Evolutionary conservation across 75 land plant genomes (phyloP), one percentile per base, ranked within the genome.

Genomic region (Pinus albicaulis): DNA sequence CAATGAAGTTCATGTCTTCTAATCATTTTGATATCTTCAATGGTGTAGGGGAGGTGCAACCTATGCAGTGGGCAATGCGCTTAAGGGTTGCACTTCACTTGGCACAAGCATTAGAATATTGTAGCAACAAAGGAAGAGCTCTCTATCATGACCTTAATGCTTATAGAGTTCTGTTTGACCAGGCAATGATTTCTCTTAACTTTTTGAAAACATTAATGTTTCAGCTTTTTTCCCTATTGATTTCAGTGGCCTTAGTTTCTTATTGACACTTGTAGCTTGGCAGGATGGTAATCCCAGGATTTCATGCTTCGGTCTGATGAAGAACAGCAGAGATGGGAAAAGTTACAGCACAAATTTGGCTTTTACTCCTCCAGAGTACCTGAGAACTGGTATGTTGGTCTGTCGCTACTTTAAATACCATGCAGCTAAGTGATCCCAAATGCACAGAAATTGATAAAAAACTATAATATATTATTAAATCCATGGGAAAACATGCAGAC

Each of bases 31-130:
- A 48, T 48, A 48, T 10, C 53, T 8, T 48, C 53, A 48, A 48
- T 48, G 69, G 20, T 15, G 63, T 86, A 96, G 99, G 99, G 99
- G 99, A 96, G 82, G 93, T 90, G 80, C 98, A 92, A 71, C 94
- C 99, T 22, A 90, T 94, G 82, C 93, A 96, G 72, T 96, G 99
- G 99, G 92, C 95, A 25, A 94, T 96, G 99, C 93, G 99, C 25
- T 72, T 96, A 65, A 86, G 99, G 66, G 99, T 95, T 66, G 98
- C 99, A 69, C 76, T 84, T 28, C 92, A 85, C 72, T 89, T 96
- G 76, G 98, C 98, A 41, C 95, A 92, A 79, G 99, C 98, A 16
- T 86, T 96, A 38, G 98, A 94, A 63, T 88, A 96, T 73, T 96
- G 98, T 73, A 86, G 86, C 77, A 83, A 60, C 22, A 90, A 85